phyloP scores from a whole-genome alignment of 2,329 filamentous ascomycete genomes.

The Paraphaeosphaeria sporulosa region DNA sequence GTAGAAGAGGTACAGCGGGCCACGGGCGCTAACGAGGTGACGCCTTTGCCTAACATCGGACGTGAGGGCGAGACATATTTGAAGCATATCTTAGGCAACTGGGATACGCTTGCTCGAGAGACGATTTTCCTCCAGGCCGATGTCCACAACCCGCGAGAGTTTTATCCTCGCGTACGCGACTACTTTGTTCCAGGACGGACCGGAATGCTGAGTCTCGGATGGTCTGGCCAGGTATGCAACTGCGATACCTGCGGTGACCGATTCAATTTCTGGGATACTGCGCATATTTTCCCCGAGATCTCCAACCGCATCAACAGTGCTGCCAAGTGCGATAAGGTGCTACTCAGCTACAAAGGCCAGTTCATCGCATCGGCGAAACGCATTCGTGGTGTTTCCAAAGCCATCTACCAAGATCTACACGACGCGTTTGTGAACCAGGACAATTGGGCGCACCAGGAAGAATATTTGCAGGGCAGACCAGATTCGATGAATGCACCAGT shows the following conservation, averaged over 20 bases:
- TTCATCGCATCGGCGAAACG: slow-evolving; percentile 55
- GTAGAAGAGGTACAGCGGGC: slow-evolving; percentile 20
- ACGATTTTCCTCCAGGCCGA: slow-evolving; percentile 59
- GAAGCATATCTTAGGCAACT: slow-evolving; percentile 54
- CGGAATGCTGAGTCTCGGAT: slow-evolving; percentile 55
- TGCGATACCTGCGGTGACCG: slow-evolving; percentile 51
- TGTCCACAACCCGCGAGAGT: slow-evolving; percentile 47
- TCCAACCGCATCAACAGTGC: slow-evolving; percentile 32
- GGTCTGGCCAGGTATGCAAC: slow-evolving; percentile 46
- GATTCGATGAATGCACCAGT: slow-evolving; percentile 28
- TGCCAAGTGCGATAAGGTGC: slow-evolving; percentile 39
- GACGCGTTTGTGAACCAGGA: slow-evolving; percentile 25
- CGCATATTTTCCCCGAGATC: slow-evolving; percentile 47
- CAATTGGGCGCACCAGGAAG: slow-evolving; percentile 32
- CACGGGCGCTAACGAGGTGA: slow-evolving; percentile 34
- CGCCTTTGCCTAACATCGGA: slow-evolving; percentile 48
- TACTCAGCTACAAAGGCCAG: slow-evolving; percentile 55
- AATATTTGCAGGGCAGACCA: slow-evolving; percentile 22
- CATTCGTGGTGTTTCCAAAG: slow-evolving; percentile 45
- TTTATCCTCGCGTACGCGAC: slow-evolving; percentile 47
- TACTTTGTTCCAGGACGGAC: slow-evolving; percentile 50
- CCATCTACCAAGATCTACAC: slow-evolving; percentile 42
- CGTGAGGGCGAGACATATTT: slow-evolving; percentile 57
- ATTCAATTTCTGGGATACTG: slow-evolving; percentile 49
- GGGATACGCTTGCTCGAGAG: slow-evolving; percentile 53